phyloP scores from a whole-genome alignment of 1,284 basidiomycete species.

The Moniliophthora roreri region DNA sequence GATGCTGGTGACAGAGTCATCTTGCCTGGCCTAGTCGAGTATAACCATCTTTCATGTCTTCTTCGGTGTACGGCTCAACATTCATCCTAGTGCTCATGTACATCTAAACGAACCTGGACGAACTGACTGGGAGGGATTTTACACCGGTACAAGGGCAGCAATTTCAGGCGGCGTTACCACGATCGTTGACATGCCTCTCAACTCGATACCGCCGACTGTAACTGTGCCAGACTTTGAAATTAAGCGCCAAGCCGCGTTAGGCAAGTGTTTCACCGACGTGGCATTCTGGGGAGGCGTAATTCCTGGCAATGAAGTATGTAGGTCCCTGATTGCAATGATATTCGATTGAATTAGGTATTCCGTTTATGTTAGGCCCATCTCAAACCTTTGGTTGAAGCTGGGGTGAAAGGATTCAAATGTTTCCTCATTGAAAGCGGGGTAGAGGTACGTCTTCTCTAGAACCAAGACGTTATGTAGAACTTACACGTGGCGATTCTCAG shows the following conservation, averaged over 20 bases:
- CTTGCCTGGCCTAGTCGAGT: slow-evolving; percentile 88
- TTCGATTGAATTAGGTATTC: not conserved
- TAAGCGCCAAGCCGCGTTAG: slow-evolving; percentile 71
- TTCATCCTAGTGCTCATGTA: slow-evolving; percentile 72
- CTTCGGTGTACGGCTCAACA: not conserved
- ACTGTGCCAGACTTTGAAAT: slow-evolving; percentile 70
- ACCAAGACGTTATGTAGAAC: not conserved
- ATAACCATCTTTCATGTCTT: slow-evolving; percentile 10
- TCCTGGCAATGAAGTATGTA: slow-evolving; percentile 77
- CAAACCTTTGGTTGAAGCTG: slow-evolving; percentile 66
- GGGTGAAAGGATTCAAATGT: slow-evolving; percentile 94
- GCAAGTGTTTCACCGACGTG: slow-evolving; percentile 82
- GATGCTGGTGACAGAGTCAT: slow-evolving; percentile 68
- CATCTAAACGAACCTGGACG: slow-evolving; percentile 93
- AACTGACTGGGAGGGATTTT: slow-evolving; percentile 93
- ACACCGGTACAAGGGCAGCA: slow-evolving; percentile 86
- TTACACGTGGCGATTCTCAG: slow-evolving; percentile 35
- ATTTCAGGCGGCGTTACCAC: slow-evolving; percentile 90
- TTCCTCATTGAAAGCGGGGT: slow-evolving; percentile 94
- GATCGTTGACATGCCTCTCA: slow-evolving; percentile 93
- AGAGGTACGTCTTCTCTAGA: slow-evolving; percentile 51
- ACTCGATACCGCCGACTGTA: slow-evolving; percentile 93
- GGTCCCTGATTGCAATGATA: not conserved
- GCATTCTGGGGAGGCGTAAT: slow-evolving; percentile 96
- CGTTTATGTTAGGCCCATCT: slow-evolving; percentile 54